Conservation (phyloP, 257 asterid species). For the Jaltomata sinuosa region DNA sequence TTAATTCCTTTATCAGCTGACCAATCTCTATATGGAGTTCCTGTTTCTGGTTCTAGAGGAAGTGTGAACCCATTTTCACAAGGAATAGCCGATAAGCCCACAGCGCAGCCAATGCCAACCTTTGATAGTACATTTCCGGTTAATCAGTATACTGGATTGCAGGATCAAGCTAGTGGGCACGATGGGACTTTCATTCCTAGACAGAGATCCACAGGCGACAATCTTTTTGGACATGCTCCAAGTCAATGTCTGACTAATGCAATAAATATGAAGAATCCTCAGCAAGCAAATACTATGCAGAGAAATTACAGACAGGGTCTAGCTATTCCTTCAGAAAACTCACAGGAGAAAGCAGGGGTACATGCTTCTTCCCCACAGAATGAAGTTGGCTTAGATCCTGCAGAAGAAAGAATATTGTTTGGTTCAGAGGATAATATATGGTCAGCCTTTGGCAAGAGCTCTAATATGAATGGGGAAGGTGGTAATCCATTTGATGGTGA, state of each 20-base stretch:
- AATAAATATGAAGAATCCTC: constrained; percentile 25
- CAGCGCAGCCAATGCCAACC: constrained; percentile 1
- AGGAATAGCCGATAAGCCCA: constrained; percentile 2
- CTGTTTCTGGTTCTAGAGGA: constrained; percentile 14
- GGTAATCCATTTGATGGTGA: constrained; percentile 31
- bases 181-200: constrained; percentile 30
- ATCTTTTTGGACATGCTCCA: constrained; percentile 24
- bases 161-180: constrained; percentile 29
- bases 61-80: constrained; percentile 10
- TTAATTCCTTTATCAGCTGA: constrained; percentile 1
- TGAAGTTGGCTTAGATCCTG: constrained; percentile 58
- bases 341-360: constrained; percentile 20
- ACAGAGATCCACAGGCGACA: constrained; percentile 30
- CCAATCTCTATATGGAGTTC: constrained; percentile 18
- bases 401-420: constrained; percentile 65
- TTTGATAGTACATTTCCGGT: constrained; percentile 30
- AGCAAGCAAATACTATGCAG: constrained; percentile 29
- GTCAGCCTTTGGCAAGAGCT: constrained; percentile 48
- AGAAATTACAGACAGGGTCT: constrained; percentile 27
- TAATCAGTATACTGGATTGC: constrained; percentile 27
- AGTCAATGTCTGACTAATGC: constrained; percentile 19
- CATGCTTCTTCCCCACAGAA: constrained; percentile 27
- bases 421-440: constrained; percentile 73
- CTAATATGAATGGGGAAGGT: constrained; percentile 33
- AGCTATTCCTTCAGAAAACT: constrained; percentile 23